Conservation (phyloP, 495 filamentous ascomycete species). For the Alectoria sarmentosa region DNA sequence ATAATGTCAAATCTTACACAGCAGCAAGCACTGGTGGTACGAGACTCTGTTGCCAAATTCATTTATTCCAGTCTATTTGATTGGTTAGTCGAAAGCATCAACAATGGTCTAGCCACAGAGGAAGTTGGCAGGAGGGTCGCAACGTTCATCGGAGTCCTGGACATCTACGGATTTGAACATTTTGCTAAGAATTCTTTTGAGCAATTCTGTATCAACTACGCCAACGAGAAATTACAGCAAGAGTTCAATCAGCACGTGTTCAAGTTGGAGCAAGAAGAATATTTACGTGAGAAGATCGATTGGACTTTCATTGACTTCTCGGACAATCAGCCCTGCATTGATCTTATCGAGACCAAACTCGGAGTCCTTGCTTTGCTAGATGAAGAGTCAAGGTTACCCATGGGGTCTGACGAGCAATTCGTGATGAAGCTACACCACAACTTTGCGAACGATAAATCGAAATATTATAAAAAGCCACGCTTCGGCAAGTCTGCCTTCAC, state of each 20-base stretch:
- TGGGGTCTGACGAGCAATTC: conserved; percentile 96
- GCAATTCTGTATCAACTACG: conserved; percentile 99
- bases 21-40: conserved; percentile 87
- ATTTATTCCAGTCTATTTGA: conserved; percentile 98
- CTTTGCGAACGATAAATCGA: conserved; percentile 84
- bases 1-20: conserved; percentile 94
- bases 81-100: conserved; percentile 96
- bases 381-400: conserved; percentile 92
- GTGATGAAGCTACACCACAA: conserved; percentile 96
- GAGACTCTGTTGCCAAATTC: conserved; percentile 97
- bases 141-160: conserved; percentile 97
- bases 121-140: conserved; percentile 72
- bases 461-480: conserved; percentile 96
- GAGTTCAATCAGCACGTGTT: conserved; percentile 99
- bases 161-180: conserved; percentile 99
- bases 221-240: conserved; percentile 98
- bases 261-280: conserved; percentile 98
- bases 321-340: conserved; percentile 99
- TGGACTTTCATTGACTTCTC: conserved; percentile 99
- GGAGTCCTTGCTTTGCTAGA: conserved; percentile 89
- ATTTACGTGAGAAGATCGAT: conserved; percentile 92
- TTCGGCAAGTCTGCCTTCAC: conserved; percentile 98
- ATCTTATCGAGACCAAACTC: conserved; percentile 94
- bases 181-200: conserved; percentile 99
- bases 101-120: conserved; percentile 80